Percentiles rank a stretch among this genome's conserved stretches.
phyloP scores from a whole-genome alignment of 2,329 filamentous ascomycete species.

The Pseudogymnoascus sp. region DNA sequence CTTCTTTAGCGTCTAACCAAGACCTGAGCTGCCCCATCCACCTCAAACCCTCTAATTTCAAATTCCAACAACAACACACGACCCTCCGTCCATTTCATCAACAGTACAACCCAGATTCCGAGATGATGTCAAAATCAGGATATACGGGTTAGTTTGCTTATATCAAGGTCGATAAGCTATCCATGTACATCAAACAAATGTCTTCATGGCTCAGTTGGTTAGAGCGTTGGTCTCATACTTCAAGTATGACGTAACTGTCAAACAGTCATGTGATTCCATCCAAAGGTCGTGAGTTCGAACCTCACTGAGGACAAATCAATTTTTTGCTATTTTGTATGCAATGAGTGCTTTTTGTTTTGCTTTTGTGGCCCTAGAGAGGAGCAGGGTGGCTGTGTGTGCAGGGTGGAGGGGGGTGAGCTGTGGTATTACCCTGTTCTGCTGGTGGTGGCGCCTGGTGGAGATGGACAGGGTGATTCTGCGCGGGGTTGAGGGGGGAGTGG shows the following conservation, averaged over 20 bases:
- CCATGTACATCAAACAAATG: slow-evolving; percentile 11
- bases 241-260: slow-evolving; percentile 7
- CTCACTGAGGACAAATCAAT: too few relatives aligned
- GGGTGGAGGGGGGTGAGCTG: too few relatives aligned
- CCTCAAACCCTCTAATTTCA: neutral
- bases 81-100: neutral
- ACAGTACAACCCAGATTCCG: neutral
- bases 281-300: too few relatives aligned
- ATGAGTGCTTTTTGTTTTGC: too few relatives aligned
- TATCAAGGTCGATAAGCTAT: neutral
- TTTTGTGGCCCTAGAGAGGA: too few relatives aligned
- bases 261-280: neutral
- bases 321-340: too few relatives aligned
- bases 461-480: too few relatives aligned
- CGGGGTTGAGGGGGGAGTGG: too few relatives aligned
- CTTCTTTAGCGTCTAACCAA: too few relatives aligned
- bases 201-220: slow-evolving; percentile 34
- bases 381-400: too few relatives aligned
- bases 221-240: slow-evolving; percentile 32
- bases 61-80: neutral
- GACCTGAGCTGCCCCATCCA: neutral
- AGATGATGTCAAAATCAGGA: neutral
- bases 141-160: neutral
- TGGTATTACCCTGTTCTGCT: too few relatives aligned
- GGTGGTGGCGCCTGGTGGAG: too few relatives aligned